Base-by-base conservation (phyloP, 768 basidiomycete genomes). In the Gelatoporia subvermispora region DNA sequence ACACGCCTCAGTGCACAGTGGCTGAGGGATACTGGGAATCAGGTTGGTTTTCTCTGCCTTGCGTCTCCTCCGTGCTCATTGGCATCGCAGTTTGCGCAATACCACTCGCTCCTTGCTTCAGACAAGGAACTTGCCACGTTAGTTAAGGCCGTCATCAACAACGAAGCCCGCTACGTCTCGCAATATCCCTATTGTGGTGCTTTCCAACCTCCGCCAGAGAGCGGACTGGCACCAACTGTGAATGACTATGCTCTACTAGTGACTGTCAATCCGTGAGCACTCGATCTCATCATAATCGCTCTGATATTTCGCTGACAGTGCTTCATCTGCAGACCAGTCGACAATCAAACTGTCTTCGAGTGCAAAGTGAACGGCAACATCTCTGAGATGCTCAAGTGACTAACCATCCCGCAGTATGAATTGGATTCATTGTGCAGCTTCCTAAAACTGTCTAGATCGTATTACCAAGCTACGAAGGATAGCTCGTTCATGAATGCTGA, bases 111-210 rank as follows among this genome's bases (percentile, higher is more conserved):
- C 17, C 69, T 88, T 16, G 60, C 76, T 3, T 57, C 67, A 11
- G 88, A 90, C 62, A 65, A 63, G 7, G 68, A 80, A 16, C 72
- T 90, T 20, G 78, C 81, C 8, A 73, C 74, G 2, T 69, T 89
- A 3, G 81, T 88, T 38, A 87, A 83, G 60, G 88, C 84, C n/a
- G 82, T 89, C 38, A 87, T 90, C 57, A 87, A 88, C 59, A 88
- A 82, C 49, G 85, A 89, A 63, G 82, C 84, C 18, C 77, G 79
- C 24, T 88, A 85, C 65, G 80, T 87, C 18, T 71, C 81, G 2
- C 65, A 84, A 56, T 82, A 82, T 57, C 87, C 87, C 1, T 89
- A 90, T 63, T 89, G 88, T 57, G 85, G 88, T 35, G 73, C 86
- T 15, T 90, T 90, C 67, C 88, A 90, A 51, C 85, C 88, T 38